These are phyloP conservation scores for Colletotrichum chrysophilum DNA, from an alignment of 2,329 filamentous ascomycete species.

Conservation along the genomic window DNA sequence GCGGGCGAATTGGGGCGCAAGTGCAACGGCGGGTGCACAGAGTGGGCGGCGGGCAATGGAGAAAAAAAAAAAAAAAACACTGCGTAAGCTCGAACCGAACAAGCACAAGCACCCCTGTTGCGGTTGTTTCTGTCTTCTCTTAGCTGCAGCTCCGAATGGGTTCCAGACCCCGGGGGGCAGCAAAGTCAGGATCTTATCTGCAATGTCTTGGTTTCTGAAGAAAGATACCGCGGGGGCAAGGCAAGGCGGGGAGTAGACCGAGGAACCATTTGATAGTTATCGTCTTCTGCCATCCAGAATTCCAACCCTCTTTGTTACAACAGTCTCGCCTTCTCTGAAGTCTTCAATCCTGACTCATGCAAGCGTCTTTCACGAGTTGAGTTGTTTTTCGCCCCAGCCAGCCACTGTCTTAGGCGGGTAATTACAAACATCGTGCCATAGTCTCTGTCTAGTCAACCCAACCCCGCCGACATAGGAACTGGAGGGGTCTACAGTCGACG, in stretches of 20 bases:
- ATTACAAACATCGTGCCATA: constrained; percentile 8
- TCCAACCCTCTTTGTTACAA: not conserved
- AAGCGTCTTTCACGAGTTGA: not conserved
- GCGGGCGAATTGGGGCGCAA: not conserved
- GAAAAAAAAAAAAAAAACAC: not conserved
- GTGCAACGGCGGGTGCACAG: not conserved
- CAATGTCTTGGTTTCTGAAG: not conserved
- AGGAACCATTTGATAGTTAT: not conserved
- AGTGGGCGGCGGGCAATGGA: not conserved
- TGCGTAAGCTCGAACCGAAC: not conserved
- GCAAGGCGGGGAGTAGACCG: not conserved
- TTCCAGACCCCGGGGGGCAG: not conserved
- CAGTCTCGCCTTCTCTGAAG: not conserved
- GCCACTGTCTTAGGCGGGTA: not conserved
- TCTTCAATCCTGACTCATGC: not conserved
- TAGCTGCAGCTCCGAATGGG: constrained; percentile 4
- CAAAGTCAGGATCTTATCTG: constrained; percentile 1
- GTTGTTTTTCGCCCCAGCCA: not conserved
- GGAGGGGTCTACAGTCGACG: not conserved
- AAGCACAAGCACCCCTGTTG: not conserved
- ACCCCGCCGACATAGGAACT: constrained; percentile 12
- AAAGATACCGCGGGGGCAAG: not conserved
- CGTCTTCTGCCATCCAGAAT: not conserved
- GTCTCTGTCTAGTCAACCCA: not conserved
- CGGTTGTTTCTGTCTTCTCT: not conserved